Conservation (phyloP, 2,329 filamentous ascomycete species). For the Alternaria novae-zelandiae region DNA sequence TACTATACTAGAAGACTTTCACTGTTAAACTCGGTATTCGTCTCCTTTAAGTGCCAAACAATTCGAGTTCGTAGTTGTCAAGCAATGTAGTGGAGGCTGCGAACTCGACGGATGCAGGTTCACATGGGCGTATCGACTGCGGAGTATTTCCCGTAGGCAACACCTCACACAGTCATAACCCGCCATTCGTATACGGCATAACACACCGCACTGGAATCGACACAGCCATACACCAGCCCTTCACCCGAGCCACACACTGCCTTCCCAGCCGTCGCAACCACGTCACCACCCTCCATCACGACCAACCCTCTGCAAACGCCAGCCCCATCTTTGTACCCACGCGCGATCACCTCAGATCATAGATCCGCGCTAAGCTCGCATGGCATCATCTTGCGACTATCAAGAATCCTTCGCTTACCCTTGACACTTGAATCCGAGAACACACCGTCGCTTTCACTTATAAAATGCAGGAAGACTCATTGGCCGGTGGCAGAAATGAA, state of each 20-base stretch:
- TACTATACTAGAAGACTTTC: too few relatives aligned
- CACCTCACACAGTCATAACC: background rate
- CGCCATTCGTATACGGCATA: background rate
- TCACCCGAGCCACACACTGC: background rate
- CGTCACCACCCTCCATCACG: background rate
- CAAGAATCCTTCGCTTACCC: background rate
- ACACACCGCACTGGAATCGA: background rate
- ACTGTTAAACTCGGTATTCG: too few relatives aligned
- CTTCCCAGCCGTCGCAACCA: background rate
- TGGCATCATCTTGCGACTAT: background rate
- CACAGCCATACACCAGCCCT: background rate
- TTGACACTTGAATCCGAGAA: background rate
- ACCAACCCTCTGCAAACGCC: background rate
- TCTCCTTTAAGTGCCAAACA: too few relatives aligned
- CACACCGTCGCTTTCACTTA: background rate
- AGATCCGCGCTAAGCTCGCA: background rate
- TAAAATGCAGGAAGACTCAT: background rate
- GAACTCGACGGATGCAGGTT: background rate
- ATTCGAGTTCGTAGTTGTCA: too few relatives aligned
- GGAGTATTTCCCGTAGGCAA: conserved; percentile 24
- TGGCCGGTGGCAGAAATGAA: background rate
- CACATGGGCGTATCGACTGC: background rate
- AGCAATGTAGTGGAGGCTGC: too few relatives aligned
- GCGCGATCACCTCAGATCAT: background rate
- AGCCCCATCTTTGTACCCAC: background rate